Conservation (phyloP, 2,329 filamentous ascomycete species). For the Cladosporium sp. region DNA sequence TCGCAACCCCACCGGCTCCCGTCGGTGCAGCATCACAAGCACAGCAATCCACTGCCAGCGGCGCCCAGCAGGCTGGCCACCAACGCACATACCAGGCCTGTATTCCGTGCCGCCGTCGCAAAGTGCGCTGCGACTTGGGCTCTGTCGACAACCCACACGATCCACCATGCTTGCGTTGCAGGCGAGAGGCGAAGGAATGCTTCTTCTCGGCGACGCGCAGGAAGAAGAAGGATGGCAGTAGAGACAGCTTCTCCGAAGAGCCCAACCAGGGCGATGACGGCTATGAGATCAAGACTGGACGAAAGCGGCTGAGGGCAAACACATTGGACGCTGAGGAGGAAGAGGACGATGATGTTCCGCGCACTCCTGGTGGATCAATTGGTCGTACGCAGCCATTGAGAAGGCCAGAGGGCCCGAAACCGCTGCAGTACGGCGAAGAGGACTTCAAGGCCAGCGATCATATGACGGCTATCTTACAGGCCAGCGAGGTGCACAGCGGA, state of each 20-base stretch:
- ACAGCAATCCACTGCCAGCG: not conserved
- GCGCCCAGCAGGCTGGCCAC: conserved; percentile 15
- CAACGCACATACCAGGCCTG: conserved; percentile 37
- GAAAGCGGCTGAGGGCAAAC: conserved; percentile 55
- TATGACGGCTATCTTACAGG: conserved; percentile 56
- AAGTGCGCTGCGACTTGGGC: conserved; percentile 56
- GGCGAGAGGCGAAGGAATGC: conserved; percentile 92
- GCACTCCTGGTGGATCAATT: conserved; percentile 63
- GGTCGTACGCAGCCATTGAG: conserved; percentile 63
- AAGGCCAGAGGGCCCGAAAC: conserved; percentile 47
- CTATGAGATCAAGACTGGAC: conserved; percentile 62
- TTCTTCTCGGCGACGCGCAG: conserved; percentile 92
- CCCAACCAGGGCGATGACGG: conserved; percentile 52
- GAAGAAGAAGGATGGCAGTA: conserved; percentile 59
- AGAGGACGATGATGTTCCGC: conserved; percentile 53
- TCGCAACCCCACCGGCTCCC: conserved; percentile 1
- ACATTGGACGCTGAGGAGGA: conserved; percentile 37
- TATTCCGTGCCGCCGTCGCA: conserved; percentile 54
- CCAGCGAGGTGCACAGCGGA: conserved; percentile 74
- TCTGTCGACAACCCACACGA: conserved; percentile 91
- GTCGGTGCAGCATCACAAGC: not conserved
- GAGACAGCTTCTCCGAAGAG: conserved; percentile 40
- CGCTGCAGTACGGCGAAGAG: conserved; percentile 41
- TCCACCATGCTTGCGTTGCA: conserved; percentile 88
- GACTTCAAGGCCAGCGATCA: conserved; percentile 57